Evolutionary conservation across 768 basidiomycete species (phyloP).

Genomic region (Phanerochaete sordida): DNA sequence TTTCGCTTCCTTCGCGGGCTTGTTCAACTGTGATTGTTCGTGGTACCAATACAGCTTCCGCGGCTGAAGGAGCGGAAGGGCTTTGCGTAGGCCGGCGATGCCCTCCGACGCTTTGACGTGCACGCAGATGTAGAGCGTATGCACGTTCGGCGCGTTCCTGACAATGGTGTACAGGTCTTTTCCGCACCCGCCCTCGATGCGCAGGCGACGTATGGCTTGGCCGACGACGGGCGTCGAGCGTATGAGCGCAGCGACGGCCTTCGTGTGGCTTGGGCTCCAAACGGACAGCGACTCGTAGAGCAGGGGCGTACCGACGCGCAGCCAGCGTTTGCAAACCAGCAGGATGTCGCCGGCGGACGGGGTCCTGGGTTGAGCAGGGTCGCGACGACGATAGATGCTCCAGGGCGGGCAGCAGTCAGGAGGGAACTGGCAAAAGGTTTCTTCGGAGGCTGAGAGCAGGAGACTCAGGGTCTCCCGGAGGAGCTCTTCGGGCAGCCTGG

Average conservation of each 20-base stretch:
- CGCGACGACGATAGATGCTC: too few relatives aligned
- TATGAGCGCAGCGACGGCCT: not conserved
- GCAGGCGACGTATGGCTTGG: not conserved
- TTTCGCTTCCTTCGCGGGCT: not conserved
- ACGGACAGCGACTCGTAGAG: not conserved
- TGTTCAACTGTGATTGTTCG: not conserved
- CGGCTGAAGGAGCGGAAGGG: not conserved
- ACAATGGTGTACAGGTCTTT: not conserved
- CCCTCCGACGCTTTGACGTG: not conserved
- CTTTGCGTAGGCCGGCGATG: not conserved
- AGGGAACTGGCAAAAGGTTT: too few relatives aligned
- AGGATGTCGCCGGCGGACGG: not conserved
- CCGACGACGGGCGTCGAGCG: not conserved
- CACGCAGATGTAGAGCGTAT: not conserved
- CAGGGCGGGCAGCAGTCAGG: too few relatives aligned
- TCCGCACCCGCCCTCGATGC: not conserved
- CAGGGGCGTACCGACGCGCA: conserved; percentile 1
- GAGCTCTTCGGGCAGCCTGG: not conserved
- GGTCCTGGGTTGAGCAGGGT: too few relatives aligned
- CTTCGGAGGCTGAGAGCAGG: not conserved
- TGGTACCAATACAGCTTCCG: not conserved
- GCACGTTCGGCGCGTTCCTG: not conserved
- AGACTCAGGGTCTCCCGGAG: not conserved
- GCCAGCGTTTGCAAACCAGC: conserved; percentile 7
- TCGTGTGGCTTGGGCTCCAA: not conserved